A percentile compares a stretch with the other conserved stretches of the same genome.
Evolutionary conservation across 179 eudicot species (phyloP).

Genomic region (Drosera spatulata): DNA sequence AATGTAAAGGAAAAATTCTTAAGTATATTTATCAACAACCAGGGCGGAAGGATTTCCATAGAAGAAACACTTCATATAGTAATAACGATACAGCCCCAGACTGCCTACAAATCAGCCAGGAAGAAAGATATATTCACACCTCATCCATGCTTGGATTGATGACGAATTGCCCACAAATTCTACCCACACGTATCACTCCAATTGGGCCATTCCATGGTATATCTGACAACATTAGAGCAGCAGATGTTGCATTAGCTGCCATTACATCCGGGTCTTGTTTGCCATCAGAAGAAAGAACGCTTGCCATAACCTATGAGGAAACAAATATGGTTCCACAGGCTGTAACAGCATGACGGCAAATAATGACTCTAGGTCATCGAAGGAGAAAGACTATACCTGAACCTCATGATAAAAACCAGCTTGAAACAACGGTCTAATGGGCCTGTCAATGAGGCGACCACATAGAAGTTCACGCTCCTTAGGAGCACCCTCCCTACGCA

Average conservation of each 20-base stretch:
- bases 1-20: too few species aligned
- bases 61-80: too few species aligned
- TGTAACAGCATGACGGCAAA: not conserved
- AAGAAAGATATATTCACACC: slow-evolving; percentile 23
- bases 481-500: slow-evolving; percentile 99
- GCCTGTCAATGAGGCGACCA: slow-evolving; percentile 92
- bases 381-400: slow-evolving; percentile 44
- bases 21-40: too few species aligned
- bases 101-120: not conserved
- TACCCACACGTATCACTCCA: slow-evolving; percentile 86
- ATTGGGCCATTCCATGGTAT: slow-evolving; percentile 97
- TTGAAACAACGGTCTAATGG: slow-evolving; percentile 92
- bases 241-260: slow-evolving; percentile 99
- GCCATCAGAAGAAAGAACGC: slow-evolving; percentile 95
- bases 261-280: slow-evolving; percentile 95
- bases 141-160: slow-evolving; percentile 97
- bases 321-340: slow-evolving; percentile 1
- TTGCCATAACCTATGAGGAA: slow-evolving; percentile 63
- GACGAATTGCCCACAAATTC: slow-evolving; percentile 62
- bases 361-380: slow-evolving; percentile 1
- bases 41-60: too few species aligned
- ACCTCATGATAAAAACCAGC: slow-evolving; percentile 94
- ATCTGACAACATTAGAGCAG: slow-evolving; percentile 94
- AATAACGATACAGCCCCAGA: too few species aligned
- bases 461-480: slow-evolving; percentile 94